Percentiles rank a stretch among this genome's conserved stretches.
Evolutionary conservation across 176 grass and related monocot species (phyloP).

Genomic region (Thinopyrum elongatum): DNA sequence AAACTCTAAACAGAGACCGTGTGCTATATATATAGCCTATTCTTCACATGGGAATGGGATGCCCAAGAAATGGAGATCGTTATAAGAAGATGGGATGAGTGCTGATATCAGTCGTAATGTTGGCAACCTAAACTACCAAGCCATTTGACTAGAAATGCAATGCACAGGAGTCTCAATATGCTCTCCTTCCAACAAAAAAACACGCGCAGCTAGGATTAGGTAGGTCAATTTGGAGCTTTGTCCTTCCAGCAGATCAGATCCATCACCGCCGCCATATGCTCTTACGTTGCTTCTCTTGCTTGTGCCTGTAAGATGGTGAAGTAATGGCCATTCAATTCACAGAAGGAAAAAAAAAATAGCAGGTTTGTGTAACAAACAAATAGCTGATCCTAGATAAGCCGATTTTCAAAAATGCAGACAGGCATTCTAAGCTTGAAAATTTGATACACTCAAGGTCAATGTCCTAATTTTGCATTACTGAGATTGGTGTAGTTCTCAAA

Average conservation of each 20-base stretch:
- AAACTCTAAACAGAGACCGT: background rate
- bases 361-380: background rate
- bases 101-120: background rate
- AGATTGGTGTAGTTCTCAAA: background rate
- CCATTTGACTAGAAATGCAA: background rate
- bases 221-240: background rate
- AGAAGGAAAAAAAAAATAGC: background rate
- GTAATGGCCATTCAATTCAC: slow-evolving; percentile 9
- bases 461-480: background rate
- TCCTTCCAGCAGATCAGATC: slow-evolving; percentile 16
- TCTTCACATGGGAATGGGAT: background rate
- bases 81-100: background rate
- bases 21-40: background rate
- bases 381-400: background rate
- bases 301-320: slow-evolving; percentile 33
- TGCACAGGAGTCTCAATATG: background rate
- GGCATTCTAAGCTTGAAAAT: background rate
- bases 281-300: slow-evolving; percentile 34
- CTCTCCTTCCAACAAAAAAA: slow-evolving; percentile 15
- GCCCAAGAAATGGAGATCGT: background rate
- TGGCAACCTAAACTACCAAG: slow-evolving; percentile 18
- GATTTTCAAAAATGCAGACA: background rate
- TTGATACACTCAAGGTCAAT: background rate
- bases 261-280: slow-evolving; percentile 51
- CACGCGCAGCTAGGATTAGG: background rate